phyloP scores from a whole-genome alignment of 1,284 basidiomycete genomes.

The Ganoderma multipileum region DNA sequence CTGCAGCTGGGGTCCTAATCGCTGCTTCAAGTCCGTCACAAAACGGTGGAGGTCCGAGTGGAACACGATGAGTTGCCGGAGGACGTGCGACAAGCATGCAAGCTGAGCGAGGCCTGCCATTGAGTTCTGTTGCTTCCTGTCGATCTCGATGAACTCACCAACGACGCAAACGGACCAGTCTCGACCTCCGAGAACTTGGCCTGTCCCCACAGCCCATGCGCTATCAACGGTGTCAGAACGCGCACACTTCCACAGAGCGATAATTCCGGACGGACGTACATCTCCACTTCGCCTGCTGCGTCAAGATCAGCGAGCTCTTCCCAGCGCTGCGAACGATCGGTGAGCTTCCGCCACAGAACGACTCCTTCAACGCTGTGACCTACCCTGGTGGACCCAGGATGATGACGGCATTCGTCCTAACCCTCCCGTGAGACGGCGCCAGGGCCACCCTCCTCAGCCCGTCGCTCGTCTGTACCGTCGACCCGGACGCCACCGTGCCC shows the following conservation, averaged over 20 bases:
- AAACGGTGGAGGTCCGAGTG: conserved; percentile 74
- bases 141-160: conserved; percentile 48
- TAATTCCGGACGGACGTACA: conserved; percentile 48
- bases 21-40: conserved; percentile 59
- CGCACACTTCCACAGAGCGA: neutral
- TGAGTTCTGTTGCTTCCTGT: neutral
- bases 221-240: conserved; percentile 39
- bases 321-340: conserved; percentile 53
- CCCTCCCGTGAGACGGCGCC: conserved; percentile 45
- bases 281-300: conserved; percentile 74
- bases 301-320: conserved; percentile 74
- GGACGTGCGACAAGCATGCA: conserved; percentile 69
- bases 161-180: conserved; percentile 68
- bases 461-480: conserved; percentile 45
- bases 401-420: conserved; percentile 64
- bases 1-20: conserved; percentile 69
- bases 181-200: conserved; percentile 72
- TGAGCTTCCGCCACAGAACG: neutral
- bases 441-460: conserved; percentile 53
- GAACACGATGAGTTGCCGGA: conserved; percentile 75
- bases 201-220: conserved; percentile 76
- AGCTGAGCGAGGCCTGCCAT: conserved; percentile 47
- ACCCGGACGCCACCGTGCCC: conserved; percentile 39
- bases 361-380: conserved; percentile 20
- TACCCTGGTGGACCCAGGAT: conserved; percentile 72